Base-by-base conservation (phyloP, 2,329 filamentous ascomycete species). In the Cladorrhinum sp. region DNA sequence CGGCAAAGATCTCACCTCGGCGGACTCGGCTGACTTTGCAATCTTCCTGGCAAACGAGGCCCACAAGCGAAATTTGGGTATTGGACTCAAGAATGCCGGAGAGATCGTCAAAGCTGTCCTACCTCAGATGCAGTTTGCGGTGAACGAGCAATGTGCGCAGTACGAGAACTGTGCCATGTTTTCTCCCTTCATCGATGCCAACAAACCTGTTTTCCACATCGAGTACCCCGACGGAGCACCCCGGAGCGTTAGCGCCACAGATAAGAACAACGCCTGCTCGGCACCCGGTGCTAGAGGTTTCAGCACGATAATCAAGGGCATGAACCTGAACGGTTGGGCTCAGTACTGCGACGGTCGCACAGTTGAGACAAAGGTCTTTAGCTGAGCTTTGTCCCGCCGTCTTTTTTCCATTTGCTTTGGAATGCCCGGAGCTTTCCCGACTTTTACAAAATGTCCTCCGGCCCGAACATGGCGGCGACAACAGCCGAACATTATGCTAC, bases 151-250 rank as follows among this genome's bases (percentile, higher is more conserved):
- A 73, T 91, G 88, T 70, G 78, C 80, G 16, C 66, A 86, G 69
- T 84, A 83, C 66, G 61, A 74, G 3, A 86, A 90, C 51, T 66
- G 65, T 69, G 74, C 75, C 36, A 79, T 73, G 1, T 90, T 85
- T 70, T 72, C 75, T 1, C 72, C 79, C 2, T 90, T 90, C 68
- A 80, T 87, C 59, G 67, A 79, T 9, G 81, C 80, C 5, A 77
- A 78, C 29, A 90, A 90, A 72, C 87, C 88, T 1, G 87, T 91
- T 29, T 90, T 90, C 70, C 84, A 90, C 69, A 88, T 91, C 64
- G 88, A 91, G 74, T 91, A 91, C 68, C 85, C 85, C 0, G 22
- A 45, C 2, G 59, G 62, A 5, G 65, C 60, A 8, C 72, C 72
- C 6, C 69, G 73, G 72, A 60, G 66, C 2, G 74, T 82, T 20